Conservation (phyloP, 768 basidiomycete genomes). For the Russula olivacea region DNA sequence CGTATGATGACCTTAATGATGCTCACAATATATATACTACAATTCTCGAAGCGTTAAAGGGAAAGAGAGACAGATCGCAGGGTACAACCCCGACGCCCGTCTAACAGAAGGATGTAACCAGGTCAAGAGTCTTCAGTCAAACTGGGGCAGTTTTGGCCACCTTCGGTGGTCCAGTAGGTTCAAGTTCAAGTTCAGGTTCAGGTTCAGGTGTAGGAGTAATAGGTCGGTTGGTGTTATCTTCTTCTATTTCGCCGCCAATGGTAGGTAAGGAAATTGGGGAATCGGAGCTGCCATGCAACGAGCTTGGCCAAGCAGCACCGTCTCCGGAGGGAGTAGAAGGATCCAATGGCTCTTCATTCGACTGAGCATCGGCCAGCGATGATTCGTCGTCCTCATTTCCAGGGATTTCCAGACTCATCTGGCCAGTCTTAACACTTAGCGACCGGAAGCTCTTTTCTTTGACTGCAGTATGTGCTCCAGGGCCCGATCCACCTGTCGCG, state of each 20-base stretch:
- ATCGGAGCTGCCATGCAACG: background rate
- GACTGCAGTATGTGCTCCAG: constrained; percentile 6
- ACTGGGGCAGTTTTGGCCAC: background rate
- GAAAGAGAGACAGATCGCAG: background rate
- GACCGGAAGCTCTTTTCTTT: constrained; percentile 20
- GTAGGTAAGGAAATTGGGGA: constrained; percentile 2
- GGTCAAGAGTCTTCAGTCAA: background rate
- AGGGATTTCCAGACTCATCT: constrained; percentile 41
- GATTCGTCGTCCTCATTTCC: constrained; percentile 30
- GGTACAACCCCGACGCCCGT: background rate
- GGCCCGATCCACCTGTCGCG: constrained; percentile 34
- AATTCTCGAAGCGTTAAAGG: background rate
- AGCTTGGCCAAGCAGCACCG: background rate
- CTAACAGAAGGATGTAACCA: background rate
- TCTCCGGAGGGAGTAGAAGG: constrained; percentile 4
- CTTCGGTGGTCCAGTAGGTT: background rate
- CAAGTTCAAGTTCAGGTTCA: background rate
- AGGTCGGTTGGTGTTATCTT: background rate
- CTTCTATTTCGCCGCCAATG: background rate
- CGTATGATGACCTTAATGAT: constrained; percentile 6
- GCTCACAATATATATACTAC: constrained; percentile 15
- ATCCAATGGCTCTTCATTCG: background rate
- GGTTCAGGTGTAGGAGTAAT: constrained; percentile 4
- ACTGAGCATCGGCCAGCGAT: constrained; percentile 5
- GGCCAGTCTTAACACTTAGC: constrained; percentile 24